Base-by-base conservation (phyloP, 768 basidiomycete species). In the Lanmaoa pseudosensibilis region DNA sequence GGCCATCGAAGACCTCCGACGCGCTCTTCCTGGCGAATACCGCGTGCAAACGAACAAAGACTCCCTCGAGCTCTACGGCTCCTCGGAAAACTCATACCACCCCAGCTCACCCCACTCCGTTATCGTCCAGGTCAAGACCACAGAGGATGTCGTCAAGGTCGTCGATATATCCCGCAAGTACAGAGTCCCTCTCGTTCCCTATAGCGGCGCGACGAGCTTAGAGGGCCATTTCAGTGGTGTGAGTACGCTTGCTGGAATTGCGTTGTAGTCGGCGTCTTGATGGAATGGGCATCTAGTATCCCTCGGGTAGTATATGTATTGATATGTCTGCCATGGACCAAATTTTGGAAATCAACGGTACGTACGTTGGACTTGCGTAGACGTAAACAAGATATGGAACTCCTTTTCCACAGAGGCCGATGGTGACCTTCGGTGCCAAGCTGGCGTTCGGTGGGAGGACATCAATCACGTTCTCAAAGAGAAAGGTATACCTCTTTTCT, bases 201-300 rank as follows among this genome's bases (percentile, higher is more conserved):
- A 87, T 65, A 85, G 88, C 46, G 94, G 92, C 2, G 93, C 90
- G 12, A 96, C 92, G 0, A 88, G 86, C 65, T 77, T 95, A 13
- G 94, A 96, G 68, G 92, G 92, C 0, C 92, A 96, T 73, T 91
- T 87, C 58, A 83, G 83, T 46, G 89, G 88, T 30, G 90, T 90
- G 55, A 54, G 79, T 71, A 12, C 23, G 10, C 4, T 52, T 30
- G 2, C 15, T 41, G 3, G 3, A 2, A 32, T 37, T 32, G 4
- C 8, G 10, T 46, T 34, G 48, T 43, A 38, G 33, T 38, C 38
- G 34, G 43, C 54, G 25, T 55, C 48, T 57, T 49, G 44, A 59
- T n/a, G 36, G 7, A n/a, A 50, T 9, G 7, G 5, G 13, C n/a
- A 27, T 39, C 9, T 52, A 80, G 79, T 57, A 65, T 49, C 65